phyloP scores from a whole-genome alignment of 208 protist species.

The Naegleria lovaniensis region DNA sequence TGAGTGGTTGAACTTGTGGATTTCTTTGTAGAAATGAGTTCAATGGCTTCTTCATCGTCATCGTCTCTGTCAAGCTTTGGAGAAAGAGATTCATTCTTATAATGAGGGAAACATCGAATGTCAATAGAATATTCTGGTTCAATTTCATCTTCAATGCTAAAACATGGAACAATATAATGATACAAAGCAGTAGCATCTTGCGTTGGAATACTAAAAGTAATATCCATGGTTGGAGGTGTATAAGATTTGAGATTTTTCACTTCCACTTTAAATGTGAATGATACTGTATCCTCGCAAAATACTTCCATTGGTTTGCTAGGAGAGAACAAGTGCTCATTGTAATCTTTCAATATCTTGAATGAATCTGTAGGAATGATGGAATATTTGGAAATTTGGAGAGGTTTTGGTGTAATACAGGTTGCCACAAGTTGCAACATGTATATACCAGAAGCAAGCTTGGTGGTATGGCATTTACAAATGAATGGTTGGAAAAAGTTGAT shows the following conservation, averaged over 20 bases:
- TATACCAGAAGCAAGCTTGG: background rate
- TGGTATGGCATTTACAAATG: background rate
- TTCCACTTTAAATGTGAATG: background rate
- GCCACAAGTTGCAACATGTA: background rate
- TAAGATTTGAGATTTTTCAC: background rate
- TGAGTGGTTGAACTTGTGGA: no score
- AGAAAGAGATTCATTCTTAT: background rate
- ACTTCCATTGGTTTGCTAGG: background rate
- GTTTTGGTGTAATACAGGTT: background rate
- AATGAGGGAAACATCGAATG: background rate
- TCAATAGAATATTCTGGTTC: background rate
- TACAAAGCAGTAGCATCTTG: background rate
- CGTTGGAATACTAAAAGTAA: background rate
- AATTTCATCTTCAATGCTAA: background rate
- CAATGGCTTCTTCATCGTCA: background rate
- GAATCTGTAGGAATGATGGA: background rate
- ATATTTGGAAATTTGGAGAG: background rate
- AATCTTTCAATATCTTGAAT: background rate
- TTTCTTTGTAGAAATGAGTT: background rate
- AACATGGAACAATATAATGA: background rate
- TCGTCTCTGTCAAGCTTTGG: background rate
- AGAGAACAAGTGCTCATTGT: background rate
- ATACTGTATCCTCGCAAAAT: background rate
- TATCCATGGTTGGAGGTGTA: background rate
- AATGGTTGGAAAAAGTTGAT: background rate